Evolutionary conservation across 2,329 filamentous ascomycete species (phyloP), one percentile per base, ranked within the genome.

Genomic region (Aspergillus bombycis): DNA sequence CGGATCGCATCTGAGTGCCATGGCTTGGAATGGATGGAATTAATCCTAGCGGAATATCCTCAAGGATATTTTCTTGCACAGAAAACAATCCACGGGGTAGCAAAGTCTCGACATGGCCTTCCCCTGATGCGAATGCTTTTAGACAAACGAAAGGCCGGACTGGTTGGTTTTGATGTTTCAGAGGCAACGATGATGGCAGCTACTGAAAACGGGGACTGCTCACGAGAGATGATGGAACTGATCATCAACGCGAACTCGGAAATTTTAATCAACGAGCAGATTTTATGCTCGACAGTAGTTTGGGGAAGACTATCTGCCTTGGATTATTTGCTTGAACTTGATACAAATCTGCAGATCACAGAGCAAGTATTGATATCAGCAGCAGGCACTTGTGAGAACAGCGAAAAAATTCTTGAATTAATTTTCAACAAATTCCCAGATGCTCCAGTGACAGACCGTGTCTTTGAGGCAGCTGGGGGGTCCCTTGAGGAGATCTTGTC

Each of bases 1-100:
- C 0, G 8, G 19, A 41, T 41, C 36, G 3, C 8, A 9, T 9
- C 0, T 0, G 0, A 16, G 2, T 1, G 0, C 16, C 0, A 9
- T 9, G 36, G 36, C 16, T 1, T 9, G 36, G 6, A 41, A 9
- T 9, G 36, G 1, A 41, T 19, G 36, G 36, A 41, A 9, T 3
- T 16, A 0, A 0, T 19, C 19, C 16, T 41, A 6, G 7, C 2
- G 16, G 7, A 41, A 19, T 19, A 6, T 6, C 1, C 1, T 19
- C 36, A 9, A 19, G 2, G 16, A 16, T 41, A 41, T 41, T 41
- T 41, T 19, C 36, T 41, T 8, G 16, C 19, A 19, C 6, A 9
- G 19, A 16, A 41, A 19, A 19, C 9, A 19, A 2, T 41, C 7
- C 7, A 19, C 8, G 0, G 3, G 0, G 36, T 41, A 16, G 36